Conservation (phyloP, 2,329 filamentous ascomycete species). For the Colletotrichum liaoningense region DNA sequence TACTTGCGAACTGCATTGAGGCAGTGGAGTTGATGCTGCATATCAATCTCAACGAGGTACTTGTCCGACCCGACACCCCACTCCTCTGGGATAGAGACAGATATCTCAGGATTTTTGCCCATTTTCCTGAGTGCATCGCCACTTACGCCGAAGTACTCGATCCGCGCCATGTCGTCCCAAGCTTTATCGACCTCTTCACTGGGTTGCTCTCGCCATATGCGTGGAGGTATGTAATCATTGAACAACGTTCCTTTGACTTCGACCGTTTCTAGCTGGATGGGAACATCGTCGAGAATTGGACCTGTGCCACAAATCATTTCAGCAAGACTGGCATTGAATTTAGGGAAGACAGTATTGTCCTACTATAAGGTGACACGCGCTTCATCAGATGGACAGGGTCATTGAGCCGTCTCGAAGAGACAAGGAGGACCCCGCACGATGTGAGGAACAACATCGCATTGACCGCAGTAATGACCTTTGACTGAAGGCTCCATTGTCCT, state of each 20-base stretch:
- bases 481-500: slow-evolving; percentile 4
- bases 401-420: slow-evolving; percentile 20
- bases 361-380: slow-evolving; percentile 27
- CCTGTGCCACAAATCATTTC: background rate
- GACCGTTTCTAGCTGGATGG: slow-evolving; percentile 19
- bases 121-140: slow-evolving; percentile 28
- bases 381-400: slow-evolving; percentile 27
- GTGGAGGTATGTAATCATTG: slow-evolving; percentile 45
- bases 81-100: slow-evolving; percentile 27
- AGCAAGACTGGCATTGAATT: fast-evolving
- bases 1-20: slow-evolving; percentile 28
- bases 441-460: slow-evolving; percentile 9
- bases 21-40: slow-evolving; percentile 31
- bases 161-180: slow-evolving; percentile 35
- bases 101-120: slow-evolving; percentile 27
- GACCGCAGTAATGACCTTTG: slow-evolving; percentile 1
- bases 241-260: slow-evolving; percentile 30
- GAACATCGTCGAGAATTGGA: slow-evolving; percentile 18
- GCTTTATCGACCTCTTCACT: slow-evolving; percentile 39
- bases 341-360: fast-evolving
- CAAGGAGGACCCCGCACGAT: slow-evolving; percentile 13
- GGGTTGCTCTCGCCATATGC: slow-evolving; percentile 33
- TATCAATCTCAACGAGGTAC: slow-evolving; percentile 30
- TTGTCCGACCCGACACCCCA: slow-evolving; percentile 28
- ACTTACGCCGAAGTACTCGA: slow-evolving; percentile 30